A percentile compares a stretch with the other conserved stretches of the same genome.
Evolutionary conservation across 192 early-diverging fungal genomes (phyloP).

Genomic region (Polychytrium aggregatum): DNA sequence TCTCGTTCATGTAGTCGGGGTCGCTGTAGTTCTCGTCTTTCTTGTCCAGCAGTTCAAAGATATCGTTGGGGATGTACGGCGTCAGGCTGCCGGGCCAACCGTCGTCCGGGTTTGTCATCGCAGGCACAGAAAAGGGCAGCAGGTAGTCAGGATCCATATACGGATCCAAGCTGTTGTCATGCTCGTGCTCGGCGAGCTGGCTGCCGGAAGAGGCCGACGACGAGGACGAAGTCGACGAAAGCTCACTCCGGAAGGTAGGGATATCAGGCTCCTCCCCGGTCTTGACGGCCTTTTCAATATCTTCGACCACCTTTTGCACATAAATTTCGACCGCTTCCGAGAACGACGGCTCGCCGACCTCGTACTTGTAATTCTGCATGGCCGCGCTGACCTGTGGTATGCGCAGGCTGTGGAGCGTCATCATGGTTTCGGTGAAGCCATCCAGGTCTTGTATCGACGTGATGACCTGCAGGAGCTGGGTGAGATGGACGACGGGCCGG

Average conservation of each 20-base stretch:
- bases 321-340: constrained; percentile 66
- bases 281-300: constrained; percentile 16
- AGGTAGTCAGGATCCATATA: no score
- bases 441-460: constrained; percentile 62
- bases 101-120: no score
- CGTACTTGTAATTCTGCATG: constrained; percentile 74
- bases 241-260: no score
- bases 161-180: no score
- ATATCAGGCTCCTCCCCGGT: no score
- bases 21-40: no score
- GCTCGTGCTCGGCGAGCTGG: no score
- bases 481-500: constrained; percentile 63
- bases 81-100: not conserved
- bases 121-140: not conserved
- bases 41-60: no score
- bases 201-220: no score
- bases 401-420: constrained; percentile 34
- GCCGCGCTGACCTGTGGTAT: constrained; percentile 58
- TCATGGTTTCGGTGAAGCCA: constrained; percentile 61
- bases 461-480: constrained; percentile 72
- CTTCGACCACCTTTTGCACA: constrained; percentile 59
- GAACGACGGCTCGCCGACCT: constrained; percentile 68
- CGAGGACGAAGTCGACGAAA: no score
- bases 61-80: no score
- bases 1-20: no score